A percentile compares a stretch with the other conserved stretches of the same genome.
Evolutionary conservation across 1,284 basidiomycete genomes (phyloP).

Genomic region (Stygiomarasmius scandens): DNA sequence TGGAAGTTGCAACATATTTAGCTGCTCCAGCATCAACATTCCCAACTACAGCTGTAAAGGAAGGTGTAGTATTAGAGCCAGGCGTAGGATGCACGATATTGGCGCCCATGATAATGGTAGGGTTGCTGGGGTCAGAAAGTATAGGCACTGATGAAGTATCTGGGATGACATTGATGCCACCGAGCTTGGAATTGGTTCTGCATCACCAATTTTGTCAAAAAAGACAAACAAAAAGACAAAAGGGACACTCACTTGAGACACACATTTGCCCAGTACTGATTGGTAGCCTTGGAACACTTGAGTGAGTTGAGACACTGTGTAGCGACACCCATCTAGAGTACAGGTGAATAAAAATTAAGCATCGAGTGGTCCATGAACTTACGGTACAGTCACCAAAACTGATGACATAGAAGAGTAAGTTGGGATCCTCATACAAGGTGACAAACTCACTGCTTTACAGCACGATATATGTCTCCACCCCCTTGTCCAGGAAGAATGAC

Average conservation of each 20-base stretch:
- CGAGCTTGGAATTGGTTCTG: slow-evolving; percentile 16
- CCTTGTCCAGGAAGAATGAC: slow-evolving; percentile 47
- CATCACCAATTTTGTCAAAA: background rate
- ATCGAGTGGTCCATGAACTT: background rate
- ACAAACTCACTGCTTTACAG: slow-evolving; percentile 47
- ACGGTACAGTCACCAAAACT: background rate
- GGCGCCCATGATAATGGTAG: slow-evolving; percentile 59
- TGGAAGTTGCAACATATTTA: slow-evolving; percentile 56
- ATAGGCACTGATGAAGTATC: slow-evolving; percentile 40
- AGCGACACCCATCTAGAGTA: slow-evolving; percentile 41
- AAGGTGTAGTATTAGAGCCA: slow-evolving; percentile 42
- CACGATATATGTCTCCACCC: slow-evolving; percentile 45
- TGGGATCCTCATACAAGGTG: slow-evolving; percentile 21
- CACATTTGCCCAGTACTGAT: slow-evolving; percentile 55
- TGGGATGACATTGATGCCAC: slow-evolving; percentile 30
- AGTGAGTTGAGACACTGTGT: slow-evolving; percentile 48
- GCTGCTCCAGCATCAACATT: slow-evolving; percentile 57
- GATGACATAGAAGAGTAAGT: background rate
- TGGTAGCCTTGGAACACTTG: slow-evolving; percentile 44
- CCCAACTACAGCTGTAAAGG: slow-evolving; percentile 59
- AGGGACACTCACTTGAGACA: slow-evolving; percentile 48
- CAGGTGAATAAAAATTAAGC: background rate
- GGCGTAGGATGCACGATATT: slow-evolving; percentile 67
- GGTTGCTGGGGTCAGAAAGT: slow-evolving; percentile 46
- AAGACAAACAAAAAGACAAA: background rate